Conservation (phyloP, 352 stramenopile species). For the Globisporangium cylindrosporum region DNA sequence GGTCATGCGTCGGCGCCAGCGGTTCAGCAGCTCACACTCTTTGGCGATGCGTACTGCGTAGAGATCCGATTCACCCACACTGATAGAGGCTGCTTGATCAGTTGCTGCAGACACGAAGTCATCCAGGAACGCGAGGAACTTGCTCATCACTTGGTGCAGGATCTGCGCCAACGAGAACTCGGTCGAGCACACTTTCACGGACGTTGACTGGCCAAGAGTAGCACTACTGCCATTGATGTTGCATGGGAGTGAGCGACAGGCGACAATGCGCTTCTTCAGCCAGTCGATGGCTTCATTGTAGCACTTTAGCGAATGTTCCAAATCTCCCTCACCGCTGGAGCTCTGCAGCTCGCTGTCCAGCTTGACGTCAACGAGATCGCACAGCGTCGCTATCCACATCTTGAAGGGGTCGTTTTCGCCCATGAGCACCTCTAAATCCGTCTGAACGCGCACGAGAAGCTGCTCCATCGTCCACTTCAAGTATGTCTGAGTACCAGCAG, state of each 20-base stretch:
- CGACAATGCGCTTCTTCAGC: slow-evolving; percentile 38
- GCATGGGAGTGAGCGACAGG: slow-evolving; percentile 16
- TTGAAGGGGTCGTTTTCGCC: slow-evolving; percentile 20
- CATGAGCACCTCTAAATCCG: slow-evolving; percentile 25
- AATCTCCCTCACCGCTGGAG: slow-evolving; percentile 2
- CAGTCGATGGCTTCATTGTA: slow-evolving; percentile 43
- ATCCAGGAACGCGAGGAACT: slow-evolving; percentile 24
- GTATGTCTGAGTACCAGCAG: slow-evolving; percentile 18
- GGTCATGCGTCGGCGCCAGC: slow-evolving; percentile 22
- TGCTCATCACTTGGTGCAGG: slow-evolving; percentile 35
- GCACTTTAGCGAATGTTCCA: slow-evolving; percentile 28
- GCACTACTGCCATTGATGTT: not conserved
- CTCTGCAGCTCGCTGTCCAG: slow-evolving; percentile 20
- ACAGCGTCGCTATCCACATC: slow-evolving; percentile 27
- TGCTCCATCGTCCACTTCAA: slow-evolving; percentile 48
- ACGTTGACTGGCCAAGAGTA: not conserved
- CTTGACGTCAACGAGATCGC: slow-evolving; percentile 29
- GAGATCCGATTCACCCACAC: not conserved
- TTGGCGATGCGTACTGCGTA: not conserved
- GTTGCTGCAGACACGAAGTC: not conserved
- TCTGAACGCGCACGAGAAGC: slow-evolving; percentile 35
- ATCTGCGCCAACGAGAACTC: slow-evolving; percentile 57
- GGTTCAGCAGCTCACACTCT: slow-evolving; percentile 9
- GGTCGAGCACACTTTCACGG: slow-evolving; percentile 28
- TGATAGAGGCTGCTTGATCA: not conserved